phyloP scores from a whole-genome alignment of 1,139 yeast species.

The Sugiyamaella pinicola region DNA sequence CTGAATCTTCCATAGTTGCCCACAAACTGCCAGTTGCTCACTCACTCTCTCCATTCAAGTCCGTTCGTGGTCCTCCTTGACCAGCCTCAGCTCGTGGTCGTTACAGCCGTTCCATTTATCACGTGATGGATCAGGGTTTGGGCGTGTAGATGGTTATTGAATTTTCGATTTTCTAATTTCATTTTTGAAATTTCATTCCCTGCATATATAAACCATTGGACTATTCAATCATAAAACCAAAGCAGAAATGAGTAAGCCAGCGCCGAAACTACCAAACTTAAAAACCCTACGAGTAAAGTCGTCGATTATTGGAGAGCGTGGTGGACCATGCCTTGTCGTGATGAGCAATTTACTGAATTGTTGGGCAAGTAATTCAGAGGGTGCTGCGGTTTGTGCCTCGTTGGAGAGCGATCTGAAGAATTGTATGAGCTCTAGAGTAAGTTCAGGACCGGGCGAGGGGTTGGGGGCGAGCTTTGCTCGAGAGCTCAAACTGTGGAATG shows the following conservation, averaged over 20 bases:
- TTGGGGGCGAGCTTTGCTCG: too few relatives aligned
- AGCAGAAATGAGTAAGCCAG: constrained; percentile 33
- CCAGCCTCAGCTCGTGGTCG: too few relatives aligned
- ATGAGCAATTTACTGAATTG: constrained; percentile 88
- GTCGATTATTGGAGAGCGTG: constrained; percentile 58
- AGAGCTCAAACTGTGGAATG: too few relatives aligned
- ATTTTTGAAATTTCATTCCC: constrained; percentile 6
- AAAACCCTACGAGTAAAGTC: constrained; percentile 74
- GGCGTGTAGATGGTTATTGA: not conserved
- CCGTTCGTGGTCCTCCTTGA: too few relatives aligned
- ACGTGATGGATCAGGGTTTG: constrained; percentile 3
- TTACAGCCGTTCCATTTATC: too few relatives aligned
- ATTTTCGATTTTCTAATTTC: not conserved
- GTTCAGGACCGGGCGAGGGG: constrained; percentile 23
- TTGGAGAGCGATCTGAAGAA: constrained; percentile 60
- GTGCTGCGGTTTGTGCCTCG: constrained; percentile 62
- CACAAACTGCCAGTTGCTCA: not conserved
- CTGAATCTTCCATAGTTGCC: not conserved
- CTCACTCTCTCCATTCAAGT: too few relatives aligned
- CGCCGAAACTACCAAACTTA: constrained; percentile 64
- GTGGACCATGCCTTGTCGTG: constrained; percentile 71
- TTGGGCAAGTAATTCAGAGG: constrained; percentile 96
- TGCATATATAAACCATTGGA: not conserved
- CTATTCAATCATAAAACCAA: not conserved
- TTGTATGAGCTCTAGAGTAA: constrained; percentile 51